Conservation (phyloP, 2,329 filamentous ascomycete genomes). For the Diaporthe batatas region DNA sequence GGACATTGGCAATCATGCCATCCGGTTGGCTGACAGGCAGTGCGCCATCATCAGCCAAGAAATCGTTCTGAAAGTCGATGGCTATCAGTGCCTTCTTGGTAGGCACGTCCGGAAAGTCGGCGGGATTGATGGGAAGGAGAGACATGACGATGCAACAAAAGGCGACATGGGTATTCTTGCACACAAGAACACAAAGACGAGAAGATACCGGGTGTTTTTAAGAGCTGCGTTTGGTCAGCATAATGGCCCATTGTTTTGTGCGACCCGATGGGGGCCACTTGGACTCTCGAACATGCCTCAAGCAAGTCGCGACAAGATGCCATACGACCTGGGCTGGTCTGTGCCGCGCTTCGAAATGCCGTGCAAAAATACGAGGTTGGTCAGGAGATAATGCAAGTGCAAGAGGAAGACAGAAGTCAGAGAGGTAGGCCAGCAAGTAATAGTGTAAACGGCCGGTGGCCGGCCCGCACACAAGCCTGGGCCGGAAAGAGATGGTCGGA, state of each 20-base stretch:
- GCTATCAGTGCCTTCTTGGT: constrained; percentile 81
- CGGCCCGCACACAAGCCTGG: not conserved
- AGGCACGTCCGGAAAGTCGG: constrained; percentile 67
- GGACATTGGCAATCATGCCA: constrained; percentile 76
- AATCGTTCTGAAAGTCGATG: constrained; percentile 92
- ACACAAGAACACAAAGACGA: constrained; percentile 12
- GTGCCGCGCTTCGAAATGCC: constrained; percentile 7
- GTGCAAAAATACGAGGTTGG: not conserved
- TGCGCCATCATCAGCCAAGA: constrained; percentile 76
- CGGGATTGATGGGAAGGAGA: constrained; percentile 69
- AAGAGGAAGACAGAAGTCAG: not conserved
- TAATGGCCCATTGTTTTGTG: constrained; percentile 14
- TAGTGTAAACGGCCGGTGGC: not conserved
- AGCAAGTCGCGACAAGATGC: constrained; percentile 18
- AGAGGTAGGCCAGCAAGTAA: not conserved
- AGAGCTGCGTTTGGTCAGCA: constrained; percentile 23
- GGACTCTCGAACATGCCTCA: constrained; percentile 23
- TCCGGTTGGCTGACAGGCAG: constrained; percentile 74
- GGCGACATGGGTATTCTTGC: constrained; percentile 32
- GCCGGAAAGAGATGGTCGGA: not conserved
- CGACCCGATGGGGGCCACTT: constrained; percentile 6
- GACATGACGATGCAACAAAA: constrained; percentile 42
- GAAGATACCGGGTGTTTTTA: constrained; percentile 23
- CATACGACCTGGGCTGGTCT: not conserved
- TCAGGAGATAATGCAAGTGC: not conserved